Conservation (phyloP, 345 rosid species). For the Gossypium longicalyx region DNA sequence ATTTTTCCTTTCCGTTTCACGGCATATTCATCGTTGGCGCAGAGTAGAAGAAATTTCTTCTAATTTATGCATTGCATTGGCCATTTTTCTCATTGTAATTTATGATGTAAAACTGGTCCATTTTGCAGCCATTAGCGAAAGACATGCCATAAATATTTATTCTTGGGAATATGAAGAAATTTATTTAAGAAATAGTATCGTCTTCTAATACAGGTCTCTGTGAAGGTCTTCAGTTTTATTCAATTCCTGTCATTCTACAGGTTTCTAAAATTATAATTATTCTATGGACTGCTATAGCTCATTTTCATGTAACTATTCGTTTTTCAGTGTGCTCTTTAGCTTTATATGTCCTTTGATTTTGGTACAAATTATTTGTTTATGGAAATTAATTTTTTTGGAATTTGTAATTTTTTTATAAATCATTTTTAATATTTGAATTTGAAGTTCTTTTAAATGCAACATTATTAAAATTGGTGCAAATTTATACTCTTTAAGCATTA, state of each 20-base stretch:
- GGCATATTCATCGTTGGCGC: conserved; percentile 25
- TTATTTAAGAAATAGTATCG: conserved; percentile 9
- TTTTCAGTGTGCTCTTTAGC: neutral
- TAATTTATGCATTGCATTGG: conserved; percentile 14
- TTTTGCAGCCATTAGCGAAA: conserved; percentile 18
- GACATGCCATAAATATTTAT: conserved; percentile 12
- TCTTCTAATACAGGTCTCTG: conserved; percentile 6
- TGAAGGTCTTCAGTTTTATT: conserved; percentile 4
- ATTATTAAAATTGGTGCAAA: too few species aligned
- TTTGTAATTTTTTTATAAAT: too few species aligned
- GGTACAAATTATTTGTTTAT: too few species aligned
- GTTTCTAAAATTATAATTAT: neutral
- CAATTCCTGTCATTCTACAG: neutral
- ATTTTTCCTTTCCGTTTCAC: conserved; percentile 7
- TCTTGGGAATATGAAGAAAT: conserved; percentile 7
- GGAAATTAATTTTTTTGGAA: too few species aligned
- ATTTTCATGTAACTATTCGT: neutral
- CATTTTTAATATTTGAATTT: too few species aligned
- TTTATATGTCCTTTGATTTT: neutral
- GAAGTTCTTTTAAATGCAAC: too few species aligned
- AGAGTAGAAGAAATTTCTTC: conserved; percentile 22
- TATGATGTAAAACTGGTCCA: conserved; percentile 29
- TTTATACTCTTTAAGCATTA: too few species aligned
- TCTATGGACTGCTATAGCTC: neutral
- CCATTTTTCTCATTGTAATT: conserved; percentile 23